phyloP scores from a whole-genome alignment of 83 land plant species.

The Picea engelmannii region DNA sequence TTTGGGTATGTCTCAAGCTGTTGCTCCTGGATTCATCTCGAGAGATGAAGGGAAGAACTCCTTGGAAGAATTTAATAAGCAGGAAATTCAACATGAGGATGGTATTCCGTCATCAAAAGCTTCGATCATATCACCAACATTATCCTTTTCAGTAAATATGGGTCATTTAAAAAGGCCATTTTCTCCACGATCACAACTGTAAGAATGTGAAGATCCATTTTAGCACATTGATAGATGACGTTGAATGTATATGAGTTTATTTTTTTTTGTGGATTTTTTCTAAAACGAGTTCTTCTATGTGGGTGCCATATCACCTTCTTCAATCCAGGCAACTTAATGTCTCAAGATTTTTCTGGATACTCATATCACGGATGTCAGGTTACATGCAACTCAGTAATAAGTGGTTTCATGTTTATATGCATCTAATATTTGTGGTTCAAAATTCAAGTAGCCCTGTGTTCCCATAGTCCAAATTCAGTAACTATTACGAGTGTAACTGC shows the following conservation, averaged over 20 bases:
- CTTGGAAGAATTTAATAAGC: background rate
- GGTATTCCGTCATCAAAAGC: slow-evolving; percentile 1
- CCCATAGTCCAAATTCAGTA: background rate
- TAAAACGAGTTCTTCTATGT: background rate
- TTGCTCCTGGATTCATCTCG: background rate
- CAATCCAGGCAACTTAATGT: background rate
- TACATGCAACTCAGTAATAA: background rate
- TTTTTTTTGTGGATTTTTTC: background rate
- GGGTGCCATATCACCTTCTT: background rate
- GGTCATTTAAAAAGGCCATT: slow-evolving; percentile 14
- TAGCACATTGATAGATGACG: too few species aligned
- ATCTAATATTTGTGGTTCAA: background rate
- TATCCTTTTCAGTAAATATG: slow-evolving; percentile 16
- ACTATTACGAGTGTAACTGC: background rate
- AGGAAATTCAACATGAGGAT: slow-evolving; percentile 2
- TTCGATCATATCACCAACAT: slow-evolving; percentile 12
- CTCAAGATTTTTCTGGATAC: background rate
- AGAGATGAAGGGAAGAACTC: background rate
- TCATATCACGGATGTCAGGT: background rate
- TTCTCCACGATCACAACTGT: slow-evolving; percentile 18
- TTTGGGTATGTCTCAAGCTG: slow-evolving; percentile 6
- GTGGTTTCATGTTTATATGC: background rate
- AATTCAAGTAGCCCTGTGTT: background rate
- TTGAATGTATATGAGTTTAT: too few species aligned
- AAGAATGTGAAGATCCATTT: background rate